Evolutionary conservation across 495 filamentous ascomycete genomes (phyloP).

Genomic region (Letharia columbiana): DNA sequence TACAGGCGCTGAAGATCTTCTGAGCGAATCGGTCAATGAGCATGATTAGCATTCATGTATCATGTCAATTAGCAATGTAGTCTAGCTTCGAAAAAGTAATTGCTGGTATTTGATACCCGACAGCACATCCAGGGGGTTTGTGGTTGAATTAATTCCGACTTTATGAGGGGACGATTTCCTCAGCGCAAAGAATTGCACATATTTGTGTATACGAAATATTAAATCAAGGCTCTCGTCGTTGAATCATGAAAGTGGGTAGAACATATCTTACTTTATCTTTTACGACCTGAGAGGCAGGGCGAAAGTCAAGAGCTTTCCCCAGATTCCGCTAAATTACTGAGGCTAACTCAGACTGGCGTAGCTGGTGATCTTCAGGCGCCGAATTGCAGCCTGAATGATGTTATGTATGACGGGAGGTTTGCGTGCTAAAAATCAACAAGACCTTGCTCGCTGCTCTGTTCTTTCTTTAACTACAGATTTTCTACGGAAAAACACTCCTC

Average conservation of each 20-base stretch:
- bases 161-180: neutral
- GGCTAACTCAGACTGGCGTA: neutral
- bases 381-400: neutral
- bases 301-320: slow-evolving; percentile 5
- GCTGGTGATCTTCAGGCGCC: slow-evolving; percentile 3
- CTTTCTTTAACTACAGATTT: neutral
- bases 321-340: neutral
- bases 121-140: neutral
- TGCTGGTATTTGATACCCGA: neutral
- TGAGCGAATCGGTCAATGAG: slow-evolving; percentile 2
- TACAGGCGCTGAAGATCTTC: slow-evolving; percentile 4
- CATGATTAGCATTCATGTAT: slow-evolving; percentile 12
- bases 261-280: too few species aligned
- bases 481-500: neutral
- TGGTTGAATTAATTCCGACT: neutral
- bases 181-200: too few species aligned
- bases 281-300: too few species aligned
- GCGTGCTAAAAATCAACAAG: neutral
- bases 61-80: slow-evolving; percentile 15
- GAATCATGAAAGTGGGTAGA: too few species aligned
- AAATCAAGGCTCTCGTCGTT: too few species aligned
- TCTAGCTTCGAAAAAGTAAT: slow-evolving; percentile 9
- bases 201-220: too few species aligned
- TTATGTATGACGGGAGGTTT: neutral
- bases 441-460: neutral